phyloP scores from a whole-genome alignment of 371 early-diverging fungal genomes.

The Lichtheimia ornata region DNA sequence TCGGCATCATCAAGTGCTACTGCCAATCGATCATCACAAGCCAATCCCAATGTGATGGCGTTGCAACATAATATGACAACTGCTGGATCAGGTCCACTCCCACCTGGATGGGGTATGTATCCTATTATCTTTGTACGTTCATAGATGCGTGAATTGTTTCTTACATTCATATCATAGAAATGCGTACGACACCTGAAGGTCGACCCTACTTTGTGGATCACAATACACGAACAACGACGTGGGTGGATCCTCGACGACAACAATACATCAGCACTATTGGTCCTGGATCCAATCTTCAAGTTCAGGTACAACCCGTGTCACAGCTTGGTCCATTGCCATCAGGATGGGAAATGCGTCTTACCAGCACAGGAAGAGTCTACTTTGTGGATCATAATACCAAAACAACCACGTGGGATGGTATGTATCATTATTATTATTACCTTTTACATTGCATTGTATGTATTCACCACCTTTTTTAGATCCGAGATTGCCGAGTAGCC shows the following conservation, averaged over 20 bases:
- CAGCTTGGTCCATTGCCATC: conserved; percentile 88
- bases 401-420: conserved; percentile 93
- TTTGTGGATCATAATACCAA: conserved; percentile 94
- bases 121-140: background rate
- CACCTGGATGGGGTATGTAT: conserved; percentile 86
- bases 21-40: conserved; percentile 39
- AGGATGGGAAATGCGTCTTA: conserved; percentile 96
- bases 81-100: conserved; percentile 80
- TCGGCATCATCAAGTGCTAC: conserved; percentile 18
- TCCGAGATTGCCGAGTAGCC: conserved; percentile 89
- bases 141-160: background rate
- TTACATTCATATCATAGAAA: conserved; percentile 25
- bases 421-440: background rate
- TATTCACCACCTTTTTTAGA: conserved; percentile 32
- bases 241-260: conserved; percentile 86
- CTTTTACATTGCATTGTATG: background rate
- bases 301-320: conserved; percentile 71
- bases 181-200: conserved; percentile 86
- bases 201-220: conserved; percentile 96
- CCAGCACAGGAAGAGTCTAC: conserved; percentile 86
- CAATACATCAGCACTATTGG: conserved; percentile 56
- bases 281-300: conserved; percentile 55
- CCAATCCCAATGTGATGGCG: conserved; percentile 43
- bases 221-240: conserved; percentile 93
- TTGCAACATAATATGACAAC: conserved; percentile 52